A percentile compares a stretch with the other conserved stretches of the same genome.
phyloP scores from a whole-genome alignment of 1,139 yeast species.

The Diutina ranongensis region DNA sequence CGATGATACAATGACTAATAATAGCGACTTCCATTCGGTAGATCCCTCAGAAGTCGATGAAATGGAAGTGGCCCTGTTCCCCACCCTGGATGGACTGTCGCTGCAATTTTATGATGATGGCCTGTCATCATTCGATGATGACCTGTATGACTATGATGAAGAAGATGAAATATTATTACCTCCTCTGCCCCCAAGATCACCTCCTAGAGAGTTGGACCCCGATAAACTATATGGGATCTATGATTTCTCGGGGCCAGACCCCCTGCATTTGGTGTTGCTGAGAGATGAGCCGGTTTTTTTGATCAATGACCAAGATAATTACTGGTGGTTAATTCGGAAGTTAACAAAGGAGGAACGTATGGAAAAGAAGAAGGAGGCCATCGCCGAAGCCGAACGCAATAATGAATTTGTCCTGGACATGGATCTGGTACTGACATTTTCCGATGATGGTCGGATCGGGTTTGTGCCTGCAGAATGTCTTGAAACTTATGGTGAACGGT shows the following conservation, averaged over 20 bases:
- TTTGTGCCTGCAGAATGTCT: slow-evolving; percentile 95
- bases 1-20: not conserved
- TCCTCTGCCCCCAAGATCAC: slow-evolving; percentile 66
- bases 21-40: not conserved
- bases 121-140: slow-evolving; percentile 6
- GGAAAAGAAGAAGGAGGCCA: slow-evolving; percentile 8
- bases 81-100: slow-evolving; percentile 6
- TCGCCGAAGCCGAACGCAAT: slow-evolving; percentile 8
- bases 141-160: slow-evolving; percentile 9
- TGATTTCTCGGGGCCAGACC: slow-evolving; percentile 86
- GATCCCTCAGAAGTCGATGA: not conserved
- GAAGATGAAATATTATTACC: slow-evolving; percentile 22
- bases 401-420: slow-evolving; percentile 13
- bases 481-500: slow-evolving; percentile 82
- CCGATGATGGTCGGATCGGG: slow-evolving; percentile 62
- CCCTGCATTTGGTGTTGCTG: slow-evolving; percentile 73
- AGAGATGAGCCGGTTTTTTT: slow-evolving; percentile 78
- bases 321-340: slow-evolving; percentile 92
- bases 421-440: slow-evolving; percentile 14
- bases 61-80: not conserved
- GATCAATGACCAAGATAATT: slow-evolving; percentile 80
- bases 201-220: slow-evolving; percentile 78
- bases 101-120: slow-evolving; percentile 7
- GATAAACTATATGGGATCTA: slow-evolving; percentile 76
- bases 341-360: slow-evolving; percentile 32